Conservation (phyloP, 2,329 filamentous ascomycete genomes). For the Esteya vermicola region DNA sequence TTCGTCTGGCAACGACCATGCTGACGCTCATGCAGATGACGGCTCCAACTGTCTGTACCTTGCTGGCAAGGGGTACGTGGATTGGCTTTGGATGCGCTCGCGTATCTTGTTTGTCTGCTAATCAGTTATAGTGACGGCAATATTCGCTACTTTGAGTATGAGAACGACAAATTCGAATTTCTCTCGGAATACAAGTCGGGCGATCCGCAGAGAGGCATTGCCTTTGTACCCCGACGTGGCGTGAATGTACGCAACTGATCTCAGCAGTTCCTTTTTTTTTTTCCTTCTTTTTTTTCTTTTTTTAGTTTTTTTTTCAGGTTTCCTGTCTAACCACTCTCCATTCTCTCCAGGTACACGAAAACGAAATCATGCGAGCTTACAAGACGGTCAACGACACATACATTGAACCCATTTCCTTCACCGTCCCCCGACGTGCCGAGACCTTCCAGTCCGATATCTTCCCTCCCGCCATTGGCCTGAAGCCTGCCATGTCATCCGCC, state of each 20-base stretch:
- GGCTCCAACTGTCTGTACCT: conserved; percentile 90
- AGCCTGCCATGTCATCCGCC: conserved; percentile 61
- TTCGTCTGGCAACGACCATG: neutral
- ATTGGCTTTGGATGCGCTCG: too few species aligned
- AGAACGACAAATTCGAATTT: conserved; percentile 97
- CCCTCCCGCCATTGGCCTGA: conserved; percentile 67
- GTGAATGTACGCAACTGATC: conserved; percentile 74
- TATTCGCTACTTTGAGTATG: conserved; percentile 96
- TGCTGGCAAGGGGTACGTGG: conserved; percentile 91
- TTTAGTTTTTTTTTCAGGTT: neutral
- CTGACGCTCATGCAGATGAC: conserved; percentile 44
- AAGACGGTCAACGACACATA: conserved; percentile 93
- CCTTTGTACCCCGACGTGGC: conserved; percentile 86
- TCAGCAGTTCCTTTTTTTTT: too few species aligned
- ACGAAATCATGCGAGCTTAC: conserved; percentile 89
- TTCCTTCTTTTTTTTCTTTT: too few species aligned
- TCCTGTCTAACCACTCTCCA: neutral
- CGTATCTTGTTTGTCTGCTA: neutral
- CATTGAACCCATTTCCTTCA: conserved; percentile 95
- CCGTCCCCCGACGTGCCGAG: conserved; percentile 83
- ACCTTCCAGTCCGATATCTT: conserved; percentile 97
- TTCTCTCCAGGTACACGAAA: conserved; percentile 60
- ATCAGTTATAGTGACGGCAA: conserved; percentile 63
- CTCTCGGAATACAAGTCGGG: conserved; percentile 94
- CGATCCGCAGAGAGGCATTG: conserved; percentile 87